Evolutionary conservation across 1,284 basidiomycete genomes (phyloP).

Genomic region (Trichosporon asahii): DNA sequence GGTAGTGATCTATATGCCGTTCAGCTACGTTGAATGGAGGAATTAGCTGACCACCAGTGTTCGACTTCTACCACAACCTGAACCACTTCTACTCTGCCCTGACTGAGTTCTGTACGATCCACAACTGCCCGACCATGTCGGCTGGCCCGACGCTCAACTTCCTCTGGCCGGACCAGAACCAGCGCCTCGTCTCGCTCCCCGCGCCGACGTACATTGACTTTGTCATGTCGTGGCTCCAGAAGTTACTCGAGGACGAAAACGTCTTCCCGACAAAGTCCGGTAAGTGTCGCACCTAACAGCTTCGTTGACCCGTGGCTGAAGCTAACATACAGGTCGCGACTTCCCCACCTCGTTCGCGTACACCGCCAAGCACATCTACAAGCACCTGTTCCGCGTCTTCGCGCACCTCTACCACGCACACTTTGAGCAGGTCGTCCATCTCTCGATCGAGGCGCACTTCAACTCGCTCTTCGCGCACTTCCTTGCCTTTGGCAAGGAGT

Average conservation of each 20-base stretch:
- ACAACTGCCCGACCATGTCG: slow-evolving; percentile 88
- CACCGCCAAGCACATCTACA: slow-evolving; percentile 93
- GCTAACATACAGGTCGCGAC: slow-evolving; percentile 64
- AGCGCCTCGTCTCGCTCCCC: slow-evolving; percentile 86
- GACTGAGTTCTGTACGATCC: slow-evolving; percentile 87
- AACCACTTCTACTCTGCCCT: slow-evolving; percentile 97
- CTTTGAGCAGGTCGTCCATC: slow-evolving; percentile 82
- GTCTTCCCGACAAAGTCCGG: slow-evolving; percentile 95
- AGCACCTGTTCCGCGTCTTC: slow-evolving; percentile 93
- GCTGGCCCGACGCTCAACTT: slow-evolving; percentile 91
- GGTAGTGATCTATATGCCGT: too few relatives aligned
- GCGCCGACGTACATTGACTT: slow-evolving; percentile 98
- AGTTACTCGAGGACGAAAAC: slow-evolving; percentile 84
- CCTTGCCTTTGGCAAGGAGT: slow-evolving; percentile 76
- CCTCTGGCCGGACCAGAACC: slow-evolving; percentile 95
- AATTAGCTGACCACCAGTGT: slow-evolving; percentile 58
- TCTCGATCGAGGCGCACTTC: slow-evolving; percentile 93
- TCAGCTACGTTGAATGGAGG: too few relatives aligned
- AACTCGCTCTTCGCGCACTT: slow-evolving; percentile 98
- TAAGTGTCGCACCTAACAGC: slow-evolving; percentile 43
- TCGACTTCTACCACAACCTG: slow-evolving; percentile 93
- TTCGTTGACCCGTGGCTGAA: too few relatives aligned
- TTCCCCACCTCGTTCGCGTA: slow-evolving; percentile 86
- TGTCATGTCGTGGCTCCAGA: slow-evolving; percentile 98
- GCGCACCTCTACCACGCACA: slow-evolving; percentile 97